Conservation (phyloP, 192 early-diverging fungal genomes). For the Chytriomyces confervae region DNA sequence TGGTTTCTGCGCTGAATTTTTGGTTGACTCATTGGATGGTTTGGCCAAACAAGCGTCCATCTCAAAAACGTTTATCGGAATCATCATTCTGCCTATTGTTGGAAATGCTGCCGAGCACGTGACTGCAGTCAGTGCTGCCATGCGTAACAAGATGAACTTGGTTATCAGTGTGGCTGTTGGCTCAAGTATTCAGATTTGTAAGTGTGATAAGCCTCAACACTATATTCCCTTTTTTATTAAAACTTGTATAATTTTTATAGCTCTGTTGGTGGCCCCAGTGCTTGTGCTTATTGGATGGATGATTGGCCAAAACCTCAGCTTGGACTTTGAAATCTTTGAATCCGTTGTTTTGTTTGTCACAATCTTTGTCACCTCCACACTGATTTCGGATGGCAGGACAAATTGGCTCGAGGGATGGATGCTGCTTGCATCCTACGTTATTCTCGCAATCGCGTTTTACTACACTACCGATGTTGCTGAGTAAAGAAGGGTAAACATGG, state of each 20-base stretch:
- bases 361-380: conserved; percentile 51
- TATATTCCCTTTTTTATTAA: neutral
- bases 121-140: conserved; percentile 80
- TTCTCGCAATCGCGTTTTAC: conserved; percentile 85
- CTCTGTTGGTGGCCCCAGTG: conserved; percentile 30
- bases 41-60: conserved; percentile 72
- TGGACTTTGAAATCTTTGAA: conserved; percentile 86
- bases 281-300: conserved; percentile 83
- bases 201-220: conserved; percentile 62
- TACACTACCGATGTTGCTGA: conserved; percentile 37
- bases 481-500: too few relatives aligned
- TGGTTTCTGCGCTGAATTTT: conserved; percentile 82
- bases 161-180: conserved; percentile 88
- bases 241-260: neutral
- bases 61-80: conserved; percentile 83
- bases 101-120: conserved; percentile 92
- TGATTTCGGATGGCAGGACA: conserved; percentile 77
- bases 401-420: conserved; percentile 94
- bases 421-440: conserved; percentile 80
- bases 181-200: conserved; percentile 87
- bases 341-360: conserved; percentile 80
- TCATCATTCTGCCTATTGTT: conserved; percentile 90
- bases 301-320: conserved; percentile 77
- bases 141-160: conserved; percentile 92
- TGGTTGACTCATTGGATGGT: conserved; percentile 87